These are phyloP conservation scores for Penicillium salamii DNA, from an alignment of 495 filamentous ascomycete species.

Conservation along the genomic window DNA sequence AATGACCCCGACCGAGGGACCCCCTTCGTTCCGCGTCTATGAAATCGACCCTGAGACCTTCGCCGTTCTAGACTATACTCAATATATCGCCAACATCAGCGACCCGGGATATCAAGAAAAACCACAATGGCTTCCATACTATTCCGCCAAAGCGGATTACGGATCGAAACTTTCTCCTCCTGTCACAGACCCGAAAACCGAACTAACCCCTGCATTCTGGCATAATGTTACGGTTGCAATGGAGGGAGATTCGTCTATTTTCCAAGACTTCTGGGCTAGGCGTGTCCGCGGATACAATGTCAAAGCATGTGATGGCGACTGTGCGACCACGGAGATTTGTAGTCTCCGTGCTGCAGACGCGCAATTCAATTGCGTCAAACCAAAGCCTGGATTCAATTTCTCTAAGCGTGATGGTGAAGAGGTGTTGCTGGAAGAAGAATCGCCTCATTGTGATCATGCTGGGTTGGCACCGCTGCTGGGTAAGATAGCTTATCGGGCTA, in stretches of 20 bases:
- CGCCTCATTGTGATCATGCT: conserved; percentile 23
- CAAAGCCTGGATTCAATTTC: conserved; percentile 21
- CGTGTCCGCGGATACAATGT: conserved; percentile 36
- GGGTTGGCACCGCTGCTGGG: conserved; percentile 22
- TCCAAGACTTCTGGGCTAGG: conserved; percentile 37
- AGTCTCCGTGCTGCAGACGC: conserved; percentile 37
- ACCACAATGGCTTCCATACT: conserved; percentile 51
- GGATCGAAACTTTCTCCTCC: conserved; percentile 42
- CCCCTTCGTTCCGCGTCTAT: conserved; percentile 57
- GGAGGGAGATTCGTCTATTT: conserved; percentile 30
- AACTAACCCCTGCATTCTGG: conserved; percentile 57
- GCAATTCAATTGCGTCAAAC: conserved; percentile 29
- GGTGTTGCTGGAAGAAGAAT: neutral
- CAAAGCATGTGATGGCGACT: conserved; percentile 30
- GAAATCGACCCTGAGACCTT: conserved; percentile 53
- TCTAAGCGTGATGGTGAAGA: conserved; percentile 12
- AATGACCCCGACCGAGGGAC: conserved; percentile 51
- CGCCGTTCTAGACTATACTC: conserved; percentile 48
- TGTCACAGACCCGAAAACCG: conserved; percentile 27
- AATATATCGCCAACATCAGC: conserved; percentile 52
- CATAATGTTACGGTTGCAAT: conserved; percentile 52
- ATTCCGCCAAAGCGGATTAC: conserved; percentile 53
- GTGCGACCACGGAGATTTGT: conserved; percentile 39
- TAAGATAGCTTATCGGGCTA: conserved; percentile 17
- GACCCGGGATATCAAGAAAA: conserved; percentile 34